These are phyloP conservation scores for Cercospora sojina DNA, from an alignment of 2,329 filamentous ascomycete species.

Conservation along the genomic window DNA sequence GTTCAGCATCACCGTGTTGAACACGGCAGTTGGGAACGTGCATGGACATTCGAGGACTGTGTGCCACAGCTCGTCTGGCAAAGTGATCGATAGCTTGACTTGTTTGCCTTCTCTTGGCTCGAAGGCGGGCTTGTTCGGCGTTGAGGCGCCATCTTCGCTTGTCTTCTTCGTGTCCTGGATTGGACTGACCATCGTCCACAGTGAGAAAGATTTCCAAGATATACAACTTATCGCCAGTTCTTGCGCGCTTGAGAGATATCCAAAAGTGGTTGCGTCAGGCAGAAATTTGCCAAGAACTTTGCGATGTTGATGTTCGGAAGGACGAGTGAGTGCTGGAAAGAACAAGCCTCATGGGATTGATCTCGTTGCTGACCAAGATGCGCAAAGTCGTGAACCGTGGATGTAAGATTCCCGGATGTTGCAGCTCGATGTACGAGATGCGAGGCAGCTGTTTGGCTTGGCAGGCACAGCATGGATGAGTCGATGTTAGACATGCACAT, in stretches of 20 bases:
- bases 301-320: background rate
- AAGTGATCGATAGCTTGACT: conserved; percentile 17
- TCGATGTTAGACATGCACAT: background rate
- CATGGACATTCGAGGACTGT: conserved; percentile 45
- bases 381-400: background rate
- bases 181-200: background rate
- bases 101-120: conserved; percentile 38
- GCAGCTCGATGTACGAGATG: background rate
- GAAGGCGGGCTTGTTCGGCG: conserved; percentile 25
- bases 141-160: background rate
- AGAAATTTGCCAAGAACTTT: background rate
- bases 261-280: background rate
- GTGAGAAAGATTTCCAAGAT: background rate
- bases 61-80: conserved; percentile 34
- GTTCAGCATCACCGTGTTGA: conserved; percentile 68
- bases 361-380: background rate
- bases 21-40: conserved; percentile 62
- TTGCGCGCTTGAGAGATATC: background rate
- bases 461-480: background rate
- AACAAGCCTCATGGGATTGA: background rate
- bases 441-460: background rate
- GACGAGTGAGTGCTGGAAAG: background rate
- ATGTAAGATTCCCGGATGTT: background rate
- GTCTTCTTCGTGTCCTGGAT: background rate
- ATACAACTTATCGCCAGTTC: background rate